These are phyloP conservation scores for Micractinium sp. DNA, from an alignment of 139 green algal genomes.

Conservation along the genomic window DNA sequence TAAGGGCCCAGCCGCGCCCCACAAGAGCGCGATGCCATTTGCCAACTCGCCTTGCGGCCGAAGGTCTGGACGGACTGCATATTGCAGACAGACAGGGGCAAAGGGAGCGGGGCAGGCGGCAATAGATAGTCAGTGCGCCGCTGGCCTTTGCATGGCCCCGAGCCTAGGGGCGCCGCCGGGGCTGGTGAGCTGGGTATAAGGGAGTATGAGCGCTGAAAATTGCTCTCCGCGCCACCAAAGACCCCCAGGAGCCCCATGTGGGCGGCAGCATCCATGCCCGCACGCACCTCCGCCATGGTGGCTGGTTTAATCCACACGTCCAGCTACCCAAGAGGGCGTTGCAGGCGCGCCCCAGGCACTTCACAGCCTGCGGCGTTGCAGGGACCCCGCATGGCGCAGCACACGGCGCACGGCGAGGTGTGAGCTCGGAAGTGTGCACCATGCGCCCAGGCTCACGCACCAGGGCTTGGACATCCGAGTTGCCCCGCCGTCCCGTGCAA, in stretches of 20 bases:
- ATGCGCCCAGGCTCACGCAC: too few species aligned
- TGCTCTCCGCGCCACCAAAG: too few species aligned
- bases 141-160: neutral
- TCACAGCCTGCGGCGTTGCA: too few species aligned
- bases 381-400: too few species aligned
- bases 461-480: too few species aligned
- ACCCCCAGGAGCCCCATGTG: too few species aligned
- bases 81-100: neutral
- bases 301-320: neutral
- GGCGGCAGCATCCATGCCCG: neutral
- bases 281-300: conserved; percentile 30
- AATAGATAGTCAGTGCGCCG: neutral
- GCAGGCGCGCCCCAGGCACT: neutral
- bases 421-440: too few species aligned
- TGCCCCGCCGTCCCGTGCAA: too few species aligned
- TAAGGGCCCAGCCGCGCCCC: neutral
- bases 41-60: conserved; percentile 81
- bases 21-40: neutral
- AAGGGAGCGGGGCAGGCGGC: neutral
- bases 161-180: neutral
- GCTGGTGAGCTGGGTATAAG: neutral
- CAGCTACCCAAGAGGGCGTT: conserved; percentile 14
- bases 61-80: conserved; percentile 97
- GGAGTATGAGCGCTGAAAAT: too few species aligned
- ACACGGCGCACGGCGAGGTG: too few species aligned